Evolutionary conservation across 768 basidiomycete genomes (phyloP).

Genomic region (Sarcodon aspratus): DNA sequence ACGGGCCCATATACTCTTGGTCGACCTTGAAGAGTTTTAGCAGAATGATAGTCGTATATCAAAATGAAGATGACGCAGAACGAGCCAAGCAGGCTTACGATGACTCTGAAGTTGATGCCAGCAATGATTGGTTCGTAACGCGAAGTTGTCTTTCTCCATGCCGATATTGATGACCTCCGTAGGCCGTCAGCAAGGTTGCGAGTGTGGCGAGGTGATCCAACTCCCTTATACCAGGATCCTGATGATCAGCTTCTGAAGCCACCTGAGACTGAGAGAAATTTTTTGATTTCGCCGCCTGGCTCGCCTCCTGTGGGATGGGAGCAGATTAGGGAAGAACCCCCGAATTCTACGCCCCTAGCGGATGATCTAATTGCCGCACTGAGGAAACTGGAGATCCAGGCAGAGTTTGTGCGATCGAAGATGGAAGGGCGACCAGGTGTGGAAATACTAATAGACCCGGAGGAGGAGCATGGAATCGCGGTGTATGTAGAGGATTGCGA

Average conservation of each 20-base stretch:
- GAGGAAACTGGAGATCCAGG: slow-evolving; percentile 31
- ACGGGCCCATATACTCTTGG: slow-evolving; percentile 85
- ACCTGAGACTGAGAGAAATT: slow-evolving; percentile 81
- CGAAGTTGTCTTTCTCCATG: background rate
- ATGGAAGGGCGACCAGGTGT: slow-evolving; percentile 18
- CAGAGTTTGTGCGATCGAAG: slow-evolving; percentile 34
- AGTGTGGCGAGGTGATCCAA: slow-evolving; percentile 66
- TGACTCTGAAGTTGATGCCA: slow-evolving; percentile 46
- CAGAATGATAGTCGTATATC: slow-evolving; percentile 76
- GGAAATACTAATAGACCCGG: slow-evolving; percentile 57
- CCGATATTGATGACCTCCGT: background rate
- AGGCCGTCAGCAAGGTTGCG: slow-evolving; percentile 45
- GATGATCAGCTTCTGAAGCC: slow-evolving; percentile 49
- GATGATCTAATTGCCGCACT: slow-evolving; percentile 81
- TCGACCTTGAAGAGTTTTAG: slow-evolving; percentile 75
- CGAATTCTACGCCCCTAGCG: slow-evolving; percentile 74
- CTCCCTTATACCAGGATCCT: slow-evolving; percentile 31
- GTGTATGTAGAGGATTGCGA: slow-evolving; percentile 75
- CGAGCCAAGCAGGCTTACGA: slow-evolving; percentile 56
- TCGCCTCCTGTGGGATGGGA: slow-evolving; percentile 98
- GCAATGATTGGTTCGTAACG: slow-evolving; percentile 35
- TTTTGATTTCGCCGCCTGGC: slow-evolving; percentile 95
- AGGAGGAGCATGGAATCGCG: slow-evolving; percentile 54
- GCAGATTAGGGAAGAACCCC: slow-evolving; percentile 80
- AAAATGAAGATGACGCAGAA: slow-evolving; percentile 50